Evolutionary conservation across 371 early-diverging fungal species (phyloP), one percentile per base, ranked within the genome.

Genomic region (Mucor lusitanicus): DNA sequence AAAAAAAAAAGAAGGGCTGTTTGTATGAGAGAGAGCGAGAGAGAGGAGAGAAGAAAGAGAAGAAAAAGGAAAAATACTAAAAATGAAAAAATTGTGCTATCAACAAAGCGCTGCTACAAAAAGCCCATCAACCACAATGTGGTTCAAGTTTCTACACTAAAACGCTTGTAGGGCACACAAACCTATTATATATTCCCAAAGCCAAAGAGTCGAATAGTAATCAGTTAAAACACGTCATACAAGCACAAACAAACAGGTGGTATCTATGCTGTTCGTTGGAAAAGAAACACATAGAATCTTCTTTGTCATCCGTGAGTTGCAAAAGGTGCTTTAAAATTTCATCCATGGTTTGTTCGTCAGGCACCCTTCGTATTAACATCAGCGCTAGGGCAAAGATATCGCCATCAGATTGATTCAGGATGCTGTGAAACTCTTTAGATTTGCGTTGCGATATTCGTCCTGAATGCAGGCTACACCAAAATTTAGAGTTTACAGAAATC

Each of bases 401-500:
- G 11, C 8, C 7, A n/a, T 19, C 19, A n/a, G 19, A 46, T 53
- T 53, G 53, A 27, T 12, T 25, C n/a, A 12, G 25, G 6, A 53
- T 53, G 27, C 53, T 53, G 46, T 46, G 46, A 46, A 46, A 46
- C 46, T 46, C 21, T 46, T 21, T 46, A 1, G 9, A 21, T 54
- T 12, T 56, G 40, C 40, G 2, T 40, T 15, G 15, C 17, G 40
- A 40, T 40, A 40, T 56, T 56, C 33, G 17, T 32, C 25, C 17
- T 55, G 19, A n/a, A n/a, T 32, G 3, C 27, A 21, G 42, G 60
- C 58, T 58, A 59, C 53, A 48, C 59, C 37, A 65, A 66, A 17
- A 50, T 54, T 59, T 39, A 59, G 21, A 53, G 54, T 59, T 64
- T 64, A 39, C 56, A 56, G 64, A 64, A 64, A 64, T 64, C 56